Base-by-base conservation (phyloP, 2,329 filamentous ascomycete genomes). In the Geosmithia putterillii region DNA sequence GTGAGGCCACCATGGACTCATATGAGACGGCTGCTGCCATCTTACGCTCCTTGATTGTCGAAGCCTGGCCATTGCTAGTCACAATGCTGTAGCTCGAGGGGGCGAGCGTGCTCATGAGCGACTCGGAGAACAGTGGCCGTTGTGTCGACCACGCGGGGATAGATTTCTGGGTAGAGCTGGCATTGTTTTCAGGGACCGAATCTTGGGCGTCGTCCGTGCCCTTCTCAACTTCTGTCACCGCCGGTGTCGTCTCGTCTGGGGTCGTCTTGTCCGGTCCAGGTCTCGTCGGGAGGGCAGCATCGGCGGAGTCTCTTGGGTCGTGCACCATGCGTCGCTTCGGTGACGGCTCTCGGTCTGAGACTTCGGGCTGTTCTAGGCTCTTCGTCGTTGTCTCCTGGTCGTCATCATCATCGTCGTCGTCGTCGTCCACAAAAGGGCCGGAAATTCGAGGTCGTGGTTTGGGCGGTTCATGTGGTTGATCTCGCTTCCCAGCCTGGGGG, bases 1-100 rank as follows among this genome's bases (percentile, higher is more conserved):
- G 70, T 10, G 77, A 73, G 19, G 82, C 81, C 3, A 85, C 74
- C 51, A 87, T 71, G 35, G 74, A 66, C 53, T 85, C 78, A 53
- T 83, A 86, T 0, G 81, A 68, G 1, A 74, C 56, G 1, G 63
- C 56, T 1, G 61, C 58, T 1, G 60, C 57, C 7, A 63, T 56
- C 43, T 67, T 68, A 42, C 79, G 76, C 52, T 76, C 66, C 38
- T 69, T 69, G 38, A 86, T 67, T 0, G 72, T 66, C 2, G 76
- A 59, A 0, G 66, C 65, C 37, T 68, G 73, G 23, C 83, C 83
- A 19, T 69, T 65, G 45, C 76, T 79, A 17, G 72, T 76, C n/a
- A 57, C 67, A 28, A 71, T 59, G 10, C 63, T 66, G 48, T 69
- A 70, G 44, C 55, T 52, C 19, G 54, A 52, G 5, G 51, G 52